Evolutionary conservation across 139 green algal genomes (phyloP).

Genomic region (Closterium sp.): DNA sequence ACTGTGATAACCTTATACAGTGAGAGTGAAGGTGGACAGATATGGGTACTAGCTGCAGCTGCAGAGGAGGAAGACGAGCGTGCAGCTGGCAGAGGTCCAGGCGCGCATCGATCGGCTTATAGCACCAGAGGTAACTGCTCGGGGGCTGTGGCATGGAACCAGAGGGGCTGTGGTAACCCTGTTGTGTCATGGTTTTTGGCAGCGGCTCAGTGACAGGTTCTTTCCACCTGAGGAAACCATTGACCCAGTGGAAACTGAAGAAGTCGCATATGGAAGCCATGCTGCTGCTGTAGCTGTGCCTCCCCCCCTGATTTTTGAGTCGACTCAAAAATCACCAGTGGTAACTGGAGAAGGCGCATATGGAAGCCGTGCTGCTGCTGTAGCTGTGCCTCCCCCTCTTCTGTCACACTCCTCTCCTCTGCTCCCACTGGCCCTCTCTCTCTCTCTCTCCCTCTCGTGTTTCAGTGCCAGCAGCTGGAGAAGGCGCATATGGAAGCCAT

Average conservation of each 20-base stretch:
- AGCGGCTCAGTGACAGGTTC: no score
- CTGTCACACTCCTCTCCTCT: no score
- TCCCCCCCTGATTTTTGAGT: background rate
- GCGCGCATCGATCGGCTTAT: constrained; percentile 1
- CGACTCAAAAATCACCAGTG: no score
- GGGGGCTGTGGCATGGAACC: no score
- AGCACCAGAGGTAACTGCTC: background rate
- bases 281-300: constrained; percentile 11
- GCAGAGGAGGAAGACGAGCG: constrained; percentile 37
- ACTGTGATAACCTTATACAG: no score
- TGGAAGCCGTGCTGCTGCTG: constrained; percentile 18
- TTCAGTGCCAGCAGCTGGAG: constrained; percentile 26
- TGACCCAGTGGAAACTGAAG: background rate
- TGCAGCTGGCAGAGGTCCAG: constrained; percentile 18
- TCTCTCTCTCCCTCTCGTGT: background rate
- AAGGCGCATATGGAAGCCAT: constrained; percentile 13
- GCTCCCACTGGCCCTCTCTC: background rate
- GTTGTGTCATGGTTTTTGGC: no score
- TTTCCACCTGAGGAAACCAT: no score
- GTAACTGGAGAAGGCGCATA: constrained; percentile 3
- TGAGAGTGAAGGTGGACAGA: constrained; percentile 2
- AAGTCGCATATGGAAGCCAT: constrained; percentile 3
- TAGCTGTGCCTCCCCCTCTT: background rate
- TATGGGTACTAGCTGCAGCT: constrained; percentile 27
- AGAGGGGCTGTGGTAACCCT: no score